Base-by-base conservation (phyloP, 805 yeast species). In the Komagataella phaffii region DNA sequence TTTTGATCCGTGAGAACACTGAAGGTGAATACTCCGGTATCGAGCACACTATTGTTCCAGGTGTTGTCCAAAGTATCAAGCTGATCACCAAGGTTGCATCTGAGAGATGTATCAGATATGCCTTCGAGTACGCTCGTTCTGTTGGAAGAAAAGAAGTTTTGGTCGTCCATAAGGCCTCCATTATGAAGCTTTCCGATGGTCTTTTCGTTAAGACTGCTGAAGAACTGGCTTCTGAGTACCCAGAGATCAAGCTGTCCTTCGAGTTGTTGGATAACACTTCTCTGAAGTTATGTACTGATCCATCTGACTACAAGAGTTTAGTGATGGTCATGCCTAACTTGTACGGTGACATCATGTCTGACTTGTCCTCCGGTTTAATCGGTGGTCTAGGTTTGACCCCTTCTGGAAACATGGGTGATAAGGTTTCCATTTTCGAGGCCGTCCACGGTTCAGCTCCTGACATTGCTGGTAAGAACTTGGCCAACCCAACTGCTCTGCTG, bases 361-460 rank as follows among this genome's bases (percentile, higher is more conserved):
- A 93, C 72, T 77, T 93, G 71, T 88, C 96, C 61, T 87, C 96
- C 54, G 99, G 99, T 74, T 78, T 93, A 65, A 95, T 95, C 59
- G 99, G 99, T 69, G 98, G 99, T 67, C 81, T 91, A 65, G 99
- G 99, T 74, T 81, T 93, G 70, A 93, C 99, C 56, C 99, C 99
- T 59, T 88, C 96, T 55, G 99, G 96, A 70, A 93, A 93, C 82
- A 93, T 93, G 90, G 99, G 99, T 77, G 88, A 88, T 78, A 84
- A 87, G 69, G 96, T 91, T 57, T 88, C 97, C 53, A 91, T 93
- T 68, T 93, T 93, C 70, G 99, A 93, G 81, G 99, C 99, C 58
- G 99, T 93, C 65, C 99, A 93, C 72, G 99, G 99, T 70, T 90
- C 98, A 53, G 99, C 99, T 57, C 99, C 99, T 62, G 99, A 93